phyloP scores from a whole-genome alignment of 768 basidiomycete genomes.

The Tremella fuciformis region DNA sequence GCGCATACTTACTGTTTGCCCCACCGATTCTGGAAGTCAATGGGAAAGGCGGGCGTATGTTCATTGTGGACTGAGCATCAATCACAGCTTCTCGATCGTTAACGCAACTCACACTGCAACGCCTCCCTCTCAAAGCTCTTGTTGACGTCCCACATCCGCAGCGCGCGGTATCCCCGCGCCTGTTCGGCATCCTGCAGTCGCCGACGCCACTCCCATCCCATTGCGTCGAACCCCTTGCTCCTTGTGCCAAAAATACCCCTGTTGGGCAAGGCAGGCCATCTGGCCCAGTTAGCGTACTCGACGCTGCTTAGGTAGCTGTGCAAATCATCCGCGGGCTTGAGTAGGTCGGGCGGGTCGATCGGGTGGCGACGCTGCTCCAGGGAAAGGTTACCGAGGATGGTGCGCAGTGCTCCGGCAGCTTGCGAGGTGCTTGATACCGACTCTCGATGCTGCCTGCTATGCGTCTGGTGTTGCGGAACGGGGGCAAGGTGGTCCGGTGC shows the following conservation, averaged over 20 bases:
- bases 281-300: slow-evolving; percentile 20
- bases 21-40: slow-evolving; percentile 43
- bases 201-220: slow-evolving; percentile 43
- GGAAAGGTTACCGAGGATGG: neutral
- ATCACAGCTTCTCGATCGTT: too few species aligned
- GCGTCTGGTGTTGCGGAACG: neutral
- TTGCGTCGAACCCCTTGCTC: slow-evolving; percentile 26
- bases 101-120: slow-evolving; percentile 36
- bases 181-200: slow-evolving; percentile 28
- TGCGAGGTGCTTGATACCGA: neutral
- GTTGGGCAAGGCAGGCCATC: slow-evolving; percentile 22
- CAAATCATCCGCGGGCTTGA: slow-evolving; percentile 31
- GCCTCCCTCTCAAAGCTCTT: slow-evolving; percentile 29
- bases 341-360: neutral
- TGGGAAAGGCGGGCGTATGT: slow-evolving; percentile 39
- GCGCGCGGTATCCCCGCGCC: slow-evolving; percentile 12
- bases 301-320: slow-evolving; percentile 22
- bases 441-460: neutral
- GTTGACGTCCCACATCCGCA: slow-evolving; percentile 30
- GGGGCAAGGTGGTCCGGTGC: neutral
- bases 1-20: slow-evolving; percentile 46
- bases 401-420: neutral
- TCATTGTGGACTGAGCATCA: slow-evolving; percentile 17
- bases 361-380: neutral
- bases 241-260: slow-evolving; percentile 6